A percentile compares a stretch with the other conserved stretches of the same genome.
Evolutionary conservation across 352 stramenopile species (phyloP).

Genomic region (Pythium guiyangense): DNA sequence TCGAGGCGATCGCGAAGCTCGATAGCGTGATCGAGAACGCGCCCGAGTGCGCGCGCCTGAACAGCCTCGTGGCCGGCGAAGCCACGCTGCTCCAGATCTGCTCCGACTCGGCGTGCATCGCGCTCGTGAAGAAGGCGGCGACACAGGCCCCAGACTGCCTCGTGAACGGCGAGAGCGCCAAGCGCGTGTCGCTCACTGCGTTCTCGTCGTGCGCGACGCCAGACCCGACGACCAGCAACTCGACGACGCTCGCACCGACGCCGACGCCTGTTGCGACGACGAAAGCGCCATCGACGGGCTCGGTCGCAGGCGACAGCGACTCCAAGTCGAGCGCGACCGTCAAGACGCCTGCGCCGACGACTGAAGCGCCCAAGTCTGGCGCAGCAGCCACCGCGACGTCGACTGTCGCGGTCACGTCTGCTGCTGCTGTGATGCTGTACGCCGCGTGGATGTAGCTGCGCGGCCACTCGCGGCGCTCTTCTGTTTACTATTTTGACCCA

Average conservation of each 20-base stretch:
- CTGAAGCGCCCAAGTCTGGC: background rate
- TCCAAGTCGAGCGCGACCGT: background rate
- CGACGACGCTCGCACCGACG: background rate
- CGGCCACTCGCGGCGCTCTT: no score
- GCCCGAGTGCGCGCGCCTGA: conserved; percentile 11
- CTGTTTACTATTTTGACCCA: no score
- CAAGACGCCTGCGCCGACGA: no score
- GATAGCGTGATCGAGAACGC: conserved; percentile 7
- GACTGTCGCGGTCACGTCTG: no score
- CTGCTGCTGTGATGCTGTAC: no score
- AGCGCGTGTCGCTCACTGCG: conserved; percentile 12
- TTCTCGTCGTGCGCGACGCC: conserved; percentile 7
- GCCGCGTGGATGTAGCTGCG: no score
- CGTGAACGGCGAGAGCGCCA: conserved; percentile 6
- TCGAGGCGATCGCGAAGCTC: conserved; percentile 5
- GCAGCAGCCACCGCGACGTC: background rate
- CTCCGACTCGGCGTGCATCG: conserved; percentile 10
- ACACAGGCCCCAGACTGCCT: conserved; percentile 7
- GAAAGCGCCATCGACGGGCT: background rate
- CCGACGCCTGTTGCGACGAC: background rate
- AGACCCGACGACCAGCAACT: no score
- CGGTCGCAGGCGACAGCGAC: conserved; percentile 2
- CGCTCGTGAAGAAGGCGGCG: conserved; percentile 12
- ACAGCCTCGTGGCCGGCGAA: conserved; percentile 11
- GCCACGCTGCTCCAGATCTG: conserved; percentile 12